Percentiles rank a stretch among this genome's conserved stretches.
Evolutionary conservation across 2,329 filamentous ascomycete genomes (phyloP).

Genomic region (Fusarium gaditjirri): DNA sequence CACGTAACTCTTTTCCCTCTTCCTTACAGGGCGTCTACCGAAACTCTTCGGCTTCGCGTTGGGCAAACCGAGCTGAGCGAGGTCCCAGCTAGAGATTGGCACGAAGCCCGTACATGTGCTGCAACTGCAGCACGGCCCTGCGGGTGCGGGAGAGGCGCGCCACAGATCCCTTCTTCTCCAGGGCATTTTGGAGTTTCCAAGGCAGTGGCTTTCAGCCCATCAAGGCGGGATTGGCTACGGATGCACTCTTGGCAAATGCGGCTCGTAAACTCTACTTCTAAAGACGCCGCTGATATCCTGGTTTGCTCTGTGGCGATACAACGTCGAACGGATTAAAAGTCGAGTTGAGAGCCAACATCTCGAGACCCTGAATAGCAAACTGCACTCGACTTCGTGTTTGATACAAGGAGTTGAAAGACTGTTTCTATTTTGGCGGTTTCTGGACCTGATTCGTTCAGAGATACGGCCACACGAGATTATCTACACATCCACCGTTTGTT

Average conservation of each 20-base stretch:
- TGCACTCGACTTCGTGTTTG: background rate
- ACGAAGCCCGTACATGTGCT: background rate
- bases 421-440: constrained; percentile 25
- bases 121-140: constrained; percentile 5
- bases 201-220: constrained; percentile 23
- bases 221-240: constrained; percentile 31
- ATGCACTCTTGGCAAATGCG: constrained; percentile 31
- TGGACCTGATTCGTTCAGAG: constrained; percentile 14
- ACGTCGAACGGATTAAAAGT: constrained; percentile 19
- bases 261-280: constrained; percentile 31
- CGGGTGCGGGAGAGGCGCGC: constrained; percentile 26
- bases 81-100: background rate
- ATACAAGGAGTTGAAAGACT: background rate
- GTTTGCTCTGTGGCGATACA: constrained; percentile 37
- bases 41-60: constrained; percentile 34
- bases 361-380: background rate
- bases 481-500: constrained; percentile 16
- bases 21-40: constrained; percentile 15
- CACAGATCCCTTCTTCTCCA: constrained; percentile 11
- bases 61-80: constrained; percentile 12
- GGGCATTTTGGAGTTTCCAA: constrained; percentile 5
- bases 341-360: constrained; percentile 1
- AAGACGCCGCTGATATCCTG: constrained; percentile 5
- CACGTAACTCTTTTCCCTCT: background rate
- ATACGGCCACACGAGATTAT: constrained; percentile 4